Base-by-base conservation (phyloP, 192 early-diverging fungal species). In the Backusella australiensis region DNA sequence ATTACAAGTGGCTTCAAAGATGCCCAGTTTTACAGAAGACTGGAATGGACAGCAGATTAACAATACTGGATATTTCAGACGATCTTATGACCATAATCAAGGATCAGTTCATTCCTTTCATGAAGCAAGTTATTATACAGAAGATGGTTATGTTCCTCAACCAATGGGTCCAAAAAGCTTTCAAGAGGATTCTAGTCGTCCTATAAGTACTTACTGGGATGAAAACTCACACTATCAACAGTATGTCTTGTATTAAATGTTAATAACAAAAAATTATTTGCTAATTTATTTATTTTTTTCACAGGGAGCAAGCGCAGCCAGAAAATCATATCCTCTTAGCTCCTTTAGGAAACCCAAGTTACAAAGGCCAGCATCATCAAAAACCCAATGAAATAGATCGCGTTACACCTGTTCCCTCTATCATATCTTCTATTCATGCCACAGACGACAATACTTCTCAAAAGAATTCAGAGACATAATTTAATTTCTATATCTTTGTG, bases 291-390 rank as follows among this genome's bases (percentile, higher is more conserved):
- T 63, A 29, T 29, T 14, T 63, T 63, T 53, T 63, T 63, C 56
- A 63, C 23, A 63, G 56, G 56, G 56, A 63, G 26, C 56, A 63
- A 63, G 26, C 56, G 26, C 56, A 63, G 56, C 56, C 56, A 63
- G 56, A 63, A 14, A 63, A 63, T 63, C 56, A 63, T 63, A 63
- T 63, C 21, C 56, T 63, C 21, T 29, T 63, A 63, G 56, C 56
- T 63, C 56, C 56, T 26, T 63, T 63, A 63, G 56, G 56, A 63
- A 63, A 63, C 56, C 26, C 11, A 29, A 63, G 56, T 63, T 63
- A 63, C 56, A 63, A 63, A 29, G 56, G 56, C 56, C 56, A 63
- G 12, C 56, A 63, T 23, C 56, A 63, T 32, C 56, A 63, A 63
- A 63, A 63, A 29, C 56, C 56, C 26, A 63, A 63, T 3, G 56